Evolutionary conservation across 148 eudicot genomes (phyloP).

Genomic region (Rhododendron mucronatum): DNA sequence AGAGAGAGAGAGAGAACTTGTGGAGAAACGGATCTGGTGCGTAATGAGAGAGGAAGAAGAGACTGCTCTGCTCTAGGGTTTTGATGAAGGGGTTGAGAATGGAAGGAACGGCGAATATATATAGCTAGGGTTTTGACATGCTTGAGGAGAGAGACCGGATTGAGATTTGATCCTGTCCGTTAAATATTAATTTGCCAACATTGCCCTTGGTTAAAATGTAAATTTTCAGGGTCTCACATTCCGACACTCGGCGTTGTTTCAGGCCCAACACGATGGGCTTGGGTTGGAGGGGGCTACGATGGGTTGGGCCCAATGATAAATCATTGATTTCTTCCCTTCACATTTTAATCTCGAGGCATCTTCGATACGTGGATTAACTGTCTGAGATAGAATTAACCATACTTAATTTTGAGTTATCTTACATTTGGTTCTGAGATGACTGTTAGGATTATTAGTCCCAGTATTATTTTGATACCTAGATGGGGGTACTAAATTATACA

Average conservation of each 20-base stretch:
- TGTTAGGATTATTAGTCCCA: too few species aligned
- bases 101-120: neutral
- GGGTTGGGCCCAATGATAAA: neutral
- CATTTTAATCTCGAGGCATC: too few species aligned
- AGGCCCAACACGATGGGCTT: neutral
- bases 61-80: neutral
- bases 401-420: too few species aligned
- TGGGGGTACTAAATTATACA: too few species aligned
- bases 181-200: neutral
- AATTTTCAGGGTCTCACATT: neutral
- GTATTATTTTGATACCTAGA: too few species aligned
- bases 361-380: too few species aligned
- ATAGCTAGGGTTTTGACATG: neutral
- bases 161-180: neutral
- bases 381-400: too few species aligned
- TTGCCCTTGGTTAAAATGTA: neutral
- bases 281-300: neutral
- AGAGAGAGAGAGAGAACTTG: neutral
- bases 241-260: neutral
- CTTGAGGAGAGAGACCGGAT: neutral
- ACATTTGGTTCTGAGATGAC: too few species aligned
- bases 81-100: neutral
- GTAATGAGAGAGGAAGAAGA: neutral
- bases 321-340: neutral
- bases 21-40: neutral